Base-by-base conservation (phyloP, 1,284 basidiomycete species). In the Trametes pubescens region DNA sequence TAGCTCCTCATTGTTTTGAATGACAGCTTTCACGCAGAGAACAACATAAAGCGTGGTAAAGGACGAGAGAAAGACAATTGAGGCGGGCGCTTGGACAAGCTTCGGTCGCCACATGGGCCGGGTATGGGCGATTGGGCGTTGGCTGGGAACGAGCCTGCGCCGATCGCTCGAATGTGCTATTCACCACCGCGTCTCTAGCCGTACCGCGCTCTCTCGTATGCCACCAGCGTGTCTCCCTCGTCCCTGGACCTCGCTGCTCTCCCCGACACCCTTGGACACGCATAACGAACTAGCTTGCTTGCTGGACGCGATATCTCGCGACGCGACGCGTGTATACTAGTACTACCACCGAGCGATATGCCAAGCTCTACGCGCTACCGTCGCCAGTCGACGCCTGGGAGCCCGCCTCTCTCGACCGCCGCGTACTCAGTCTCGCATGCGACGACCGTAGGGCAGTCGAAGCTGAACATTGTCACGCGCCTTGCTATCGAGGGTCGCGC, bases 401-500 rank as follows among this genome's bases (percentile, higher is more conserved):
- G 82, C 59, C 83, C 83, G 2, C 77, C 83, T 5, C 73, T 75
- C 58, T 82, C 82, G 1, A 74, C 68, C 46, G 70, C 78, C 1
- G 53, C 65, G 29, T 75, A 74, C 57, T 78, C 80, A 1, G 76
- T 65, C 38, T 68, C 67, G 46, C 65, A 68, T 60, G 69, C 76
- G 32, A 71, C 72, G 2, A 65, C 75, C 2, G 58, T 69, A 16
- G 76, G 79, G 29, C 81, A 81, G 57, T 78, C 80, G 57, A 88
- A 83, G 69, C 70, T 87, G 56, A 91, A 91, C 71, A 78, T 91
- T 21, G 89, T 92, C 4, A 88, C 89, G 62, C 88, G 89, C 64
- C 82, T 92, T 35, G 87, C 86, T 13, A 85, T 93, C 56, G 89
- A 92, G 71, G 91, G 91, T 40, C 88, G 86, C 74, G 86, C 86